Conservation (phyloP, 805 yeast genomes). For the Teunomyces funiuensis region DNA sequence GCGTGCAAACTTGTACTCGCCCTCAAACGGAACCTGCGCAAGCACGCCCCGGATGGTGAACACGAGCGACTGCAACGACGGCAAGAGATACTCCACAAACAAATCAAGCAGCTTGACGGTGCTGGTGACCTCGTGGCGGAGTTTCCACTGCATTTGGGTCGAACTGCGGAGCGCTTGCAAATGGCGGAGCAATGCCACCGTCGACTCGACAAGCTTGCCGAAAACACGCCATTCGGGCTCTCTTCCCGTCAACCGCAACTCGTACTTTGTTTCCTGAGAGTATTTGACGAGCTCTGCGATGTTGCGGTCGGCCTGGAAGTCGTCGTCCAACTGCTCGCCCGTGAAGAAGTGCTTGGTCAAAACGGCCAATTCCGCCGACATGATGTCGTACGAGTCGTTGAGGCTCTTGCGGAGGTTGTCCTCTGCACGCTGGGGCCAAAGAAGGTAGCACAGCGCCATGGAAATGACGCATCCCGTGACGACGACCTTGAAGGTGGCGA, state of each 20-base stretch:
- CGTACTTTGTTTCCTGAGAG: constrained; percentile 63
- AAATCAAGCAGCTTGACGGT: constrained; percentile 55
- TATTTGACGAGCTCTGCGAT: constrained; percentile 38
- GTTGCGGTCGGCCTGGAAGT: constrained; percentile 37
- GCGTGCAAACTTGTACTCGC: constrained; percentile 33
- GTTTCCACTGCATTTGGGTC: constrained; percentile 62
- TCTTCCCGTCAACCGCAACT: constrained; percentile 52
- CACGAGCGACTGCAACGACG: constrained; percentile 66
- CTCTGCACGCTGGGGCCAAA: constrained; percentile 66
- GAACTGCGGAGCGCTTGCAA: constrained; percentile 69
- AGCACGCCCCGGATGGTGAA: constrained; percentile 63
- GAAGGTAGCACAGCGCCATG: constrained; percentile 55
- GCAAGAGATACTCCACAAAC: constrained; percentile 68
- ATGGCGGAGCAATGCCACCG: constrained; percentile 52
- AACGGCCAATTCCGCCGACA: constrained; percentile 49
- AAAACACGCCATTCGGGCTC: constrained; percentile 53
- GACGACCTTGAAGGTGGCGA: constrained; percentile 58
- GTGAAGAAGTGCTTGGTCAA: constrained; percentile 50
- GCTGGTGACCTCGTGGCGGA: constrained; percentile 34
- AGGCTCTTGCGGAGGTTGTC: constrained; percentile 43
- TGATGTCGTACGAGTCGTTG: constrained; percentile 50
- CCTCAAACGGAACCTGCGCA: constrained; percentile 57
- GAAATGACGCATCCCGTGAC: constrained; percentile 59
- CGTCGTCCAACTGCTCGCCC: constrained; percentile 46
- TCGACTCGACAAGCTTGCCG: constrained; percentile 48